A percentile compares a stretch with the other conserved stretches of the same genome.
Conservation (phyloP, 257 asterid species). For the Capsicum baccatum region DNA sequence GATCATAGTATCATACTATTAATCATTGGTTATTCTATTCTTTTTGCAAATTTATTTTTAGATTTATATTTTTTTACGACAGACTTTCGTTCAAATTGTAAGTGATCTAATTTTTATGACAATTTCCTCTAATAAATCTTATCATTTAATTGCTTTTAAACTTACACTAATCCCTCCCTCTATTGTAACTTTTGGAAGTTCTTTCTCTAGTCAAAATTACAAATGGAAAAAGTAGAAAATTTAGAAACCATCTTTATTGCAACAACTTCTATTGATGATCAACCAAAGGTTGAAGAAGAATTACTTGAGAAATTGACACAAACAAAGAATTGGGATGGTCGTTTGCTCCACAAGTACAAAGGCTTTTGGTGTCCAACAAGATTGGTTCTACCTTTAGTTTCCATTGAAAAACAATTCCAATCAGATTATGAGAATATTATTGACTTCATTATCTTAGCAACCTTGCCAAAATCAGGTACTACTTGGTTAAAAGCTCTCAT, state of each 20-base stretch:
- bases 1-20: background rate
- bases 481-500: slow-evolving; percentile 44
- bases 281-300: background rate
- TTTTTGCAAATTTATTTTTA: background rate
- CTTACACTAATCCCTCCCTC: background rate
- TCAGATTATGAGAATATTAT: slow-evolving; percentile 24
- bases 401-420: slow-evolving; percentile 25
- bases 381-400: background rate
- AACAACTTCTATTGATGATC: background rate
- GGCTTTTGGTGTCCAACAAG: slow-evolving; percentile 34
- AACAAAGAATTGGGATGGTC: slow-evolving; percentile 29
- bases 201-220: background rate
- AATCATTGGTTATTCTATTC: background rate
- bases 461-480: slow-evolving; percentile 46
- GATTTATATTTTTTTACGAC: background rate
- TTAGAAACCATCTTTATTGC: background rate
- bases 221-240: background rate
- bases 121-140: background rate
- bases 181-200: background rate
- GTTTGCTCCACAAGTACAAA: slow-evolving; percentile 21
- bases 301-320: background rate
- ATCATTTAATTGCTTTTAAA: background rate
- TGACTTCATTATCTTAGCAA: slow-evolving; percentile 30
- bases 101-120: too few species aligned
- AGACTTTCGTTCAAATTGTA: background rate